Conservation (phyloP, 2,329 filamentous ascomycete species). For the Xylaria sp. region DNA sequence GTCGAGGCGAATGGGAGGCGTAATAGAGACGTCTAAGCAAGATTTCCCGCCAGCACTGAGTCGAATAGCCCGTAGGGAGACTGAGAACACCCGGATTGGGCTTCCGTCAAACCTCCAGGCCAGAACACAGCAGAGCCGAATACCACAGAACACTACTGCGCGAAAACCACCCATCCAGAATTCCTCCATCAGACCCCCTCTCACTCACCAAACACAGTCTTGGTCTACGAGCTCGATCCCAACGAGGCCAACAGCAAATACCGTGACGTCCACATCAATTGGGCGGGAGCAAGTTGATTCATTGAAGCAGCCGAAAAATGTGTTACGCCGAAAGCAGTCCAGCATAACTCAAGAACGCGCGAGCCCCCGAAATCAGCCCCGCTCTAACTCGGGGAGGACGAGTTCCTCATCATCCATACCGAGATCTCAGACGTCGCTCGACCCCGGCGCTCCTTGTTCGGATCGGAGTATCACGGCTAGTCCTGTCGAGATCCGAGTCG, state of each 20-base stretch:
- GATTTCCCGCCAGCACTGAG: conserved; percentile 29
- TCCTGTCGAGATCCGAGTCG: conserved; percentile 46
- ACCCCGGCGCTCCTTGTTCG: conserved; percentile 40
- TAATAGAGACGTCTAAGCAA: conserved; percentile 34
- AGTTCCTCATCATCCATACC: conserved; percentile 48
- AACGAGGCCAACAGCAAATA: conserved; percentile 31
- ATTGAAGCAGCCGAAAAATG: conserved; percentile 43
- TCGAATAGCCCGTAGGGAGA: conserved; percentile 32
- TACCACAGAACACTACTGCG: conserved; percentile 40
- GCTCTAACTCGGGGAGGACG: conserved; percentile 42
- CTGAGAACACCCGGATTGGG: conserved; percentile 23
- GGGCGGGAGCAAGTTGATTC: conserved; percentile 39
- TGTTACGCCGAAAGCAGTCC: conserved; percentile 54
- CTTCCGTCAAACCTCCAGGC: conserved; percentile 27
- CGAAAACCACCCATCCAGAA: conserved; percentile 26
- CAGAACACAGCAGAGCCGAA: conserved; percentile 38
- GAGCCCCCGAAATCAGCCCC: conserved; percentile 39
- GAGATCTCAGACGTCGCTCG: conserved; percentile 42
- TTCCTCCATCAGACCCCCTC: conserved; percentile 37
- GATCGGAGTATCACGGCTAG: conserved; percentile 49
- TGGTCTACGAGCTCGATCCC: conserved; percentile 42
- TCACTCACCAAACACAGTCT: conserved; percentile 48
- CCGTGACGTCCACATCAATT: conserved; percentile 41
- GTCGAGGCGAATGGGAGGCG: conserved; percentile 32
- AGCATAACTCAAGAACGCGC: conserved; percentile 45